These are phyloP conservation scores for Suhomyces pyralidae DNA, from an alignment of 805 yeast species.

Conservation along the genomic window DNA sequence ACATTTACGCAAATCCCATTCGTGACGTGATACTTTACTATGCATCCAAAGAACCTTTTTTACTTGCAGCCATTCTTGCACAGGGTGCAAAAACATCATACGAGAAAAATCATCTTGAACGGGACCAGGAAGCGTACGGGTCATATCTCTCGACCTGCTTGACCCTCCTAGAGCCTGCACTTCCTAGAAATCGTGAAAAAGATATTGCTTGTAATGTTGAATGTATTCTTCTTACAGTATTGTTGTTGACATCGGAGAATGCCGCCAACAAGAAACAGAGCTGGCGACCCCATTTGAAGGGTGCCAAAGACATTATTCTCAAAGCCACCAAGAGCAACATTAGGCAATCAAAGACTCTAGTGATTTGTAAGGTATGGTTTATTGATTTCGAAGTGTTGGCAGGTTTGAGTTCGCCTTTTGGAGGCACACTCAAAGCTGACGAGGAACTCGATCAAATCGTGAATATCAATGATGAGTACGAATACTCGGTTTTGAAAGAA, in stretches of 20 bases:
- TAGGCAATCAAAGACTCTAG: conserved; percentile 36
- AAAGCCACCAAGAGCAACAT: conserved; percentile 42
- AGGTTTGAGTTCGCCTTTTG: conserved; percentile 49
- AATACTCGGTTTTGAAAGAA: conserved; percentile 34
- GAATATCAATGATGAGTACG: conserved; percentile 23
- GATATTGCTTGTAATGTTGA: conserved; percentile 51
- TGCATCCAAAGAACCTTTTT: conserved; percentile 57
- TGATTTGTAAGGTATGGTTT: conserved; percentile 60
- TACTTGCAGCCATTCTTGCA: conserved; percentile 66
- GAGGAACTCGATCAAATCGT: conserved; percentile 42
- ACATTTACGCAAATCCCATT: conserved; percentile 45
- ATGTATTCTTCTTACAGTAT: conserved; percentile 61
- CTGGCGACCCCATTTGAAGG: conserved; percentile 65
- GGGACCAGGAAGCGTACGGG: conserved; percentile 64
- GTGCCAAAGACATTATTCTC: conserved; percentile 59
- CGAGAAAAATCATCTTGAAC: conserved; percentile 38
- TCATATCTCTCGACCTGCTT: conserved; percentile 62
- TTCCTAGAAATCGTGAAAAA: conserved; percentile 19
- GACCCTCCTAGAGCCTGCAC: conserved; percentile 50
- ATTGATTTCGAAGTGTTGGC: conserved; percentile 55
- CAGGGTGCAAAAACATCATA: conserved; percentile 65
- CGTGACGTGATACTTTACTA: conserved; percentile 59
- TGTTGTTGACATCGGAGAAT: conserved; percentile 62
- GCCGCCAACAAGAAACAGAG: conserved; percentile 51
- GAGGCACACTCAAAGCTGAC: conserved; percentile 52